A percentile compares a stretch with the other conserved stretches of the same genome.
phyloP scores from a whole-genome alignment of 75 land plant species.

The Cryptomeria japonica region DNA sequence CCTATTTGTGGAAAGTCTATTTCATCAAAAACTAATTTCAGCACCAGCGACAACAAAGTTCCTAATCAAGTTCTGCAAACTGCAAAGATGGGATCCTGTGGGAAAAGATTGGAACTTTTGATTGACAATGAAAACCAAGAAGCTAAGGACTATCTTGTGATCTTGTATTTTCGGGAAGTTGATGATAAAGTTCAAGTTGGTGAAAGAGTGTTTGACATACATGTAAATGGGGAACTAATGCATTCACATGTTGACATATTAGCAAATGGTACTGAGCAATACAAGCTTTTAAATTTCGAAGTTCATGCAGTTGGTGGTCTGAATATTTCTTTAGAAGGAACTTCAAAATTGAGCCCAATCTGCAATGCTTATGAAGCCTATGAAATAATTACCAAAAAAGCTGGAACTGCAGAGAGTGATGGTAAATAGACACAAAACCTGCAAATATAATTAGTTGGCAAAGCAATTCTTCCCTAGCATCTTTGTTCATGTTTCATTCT shows the following conservation, averaged over 20 bases:
- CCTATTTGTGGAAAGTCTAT: neutral
- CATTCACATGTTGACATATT: constrained; percentile 22
- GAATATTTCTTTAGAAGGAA: constrained; percentile 29
- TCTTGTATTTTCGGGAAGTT: constrained; percentile 34
- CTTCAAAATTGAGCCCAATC: constrained; percentile 25
- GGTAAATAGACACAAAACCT: constrained; percentile 3
- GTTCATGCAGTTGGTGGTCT: constrained; percentile 19
- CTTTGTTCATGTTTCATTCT: neutral
- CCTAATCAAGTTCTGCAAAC: constrained; percentile 35
- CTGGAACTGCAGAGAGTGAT: neutral
- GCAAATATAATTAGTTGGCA: neutral
- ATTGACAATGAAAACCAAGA: constrained; percentile 13
- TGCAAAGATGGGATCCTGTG: constrained; percentile 11
- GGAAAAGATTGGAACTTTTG: constrained; percentile 12
- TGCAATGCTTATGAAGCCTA: constrained; percentile 39
- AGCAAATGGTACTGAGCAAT: constrained; percentile 17
- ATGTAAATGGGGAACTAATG: constrained; percentile 20
- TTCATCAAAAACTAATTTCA: neutral
- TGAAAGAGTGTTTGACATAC: constrained; percentile 36
- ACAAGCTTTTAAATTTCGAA: neutral
- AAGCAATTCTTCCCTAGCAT: neutral
- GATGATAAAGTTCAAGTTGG: constrained; percentile 17
- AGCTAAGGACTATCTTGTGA: constrained; percentile 11
- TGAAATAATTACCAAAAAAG: neutral
- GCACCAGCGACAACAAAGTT: neutral